phyloP scores from a whole-genome alignment of 148 eudicot species.

The Linanthus parryae region DNA sequence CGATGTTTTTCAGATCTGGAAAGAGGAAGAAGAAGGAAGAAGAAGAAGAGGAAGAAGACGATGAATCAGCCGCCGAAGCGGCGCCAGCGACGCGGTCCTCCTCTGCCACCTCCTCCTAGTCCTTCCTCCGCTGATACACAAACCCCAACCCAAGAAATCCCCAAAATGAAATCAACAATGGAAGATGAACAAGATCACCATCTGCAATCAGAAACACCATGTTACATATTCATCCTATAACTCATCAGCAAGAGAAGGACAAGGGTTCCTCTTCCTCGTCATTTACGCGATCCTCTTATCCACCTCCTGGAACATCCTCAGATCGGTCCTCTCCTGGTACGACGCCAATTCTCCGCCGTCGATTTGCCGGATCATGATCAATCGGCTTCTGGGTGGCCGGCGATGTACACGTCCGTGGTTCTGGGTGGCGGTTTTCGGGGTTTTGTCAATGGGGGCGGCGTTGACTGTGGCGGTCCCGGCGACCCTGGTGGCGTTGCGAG shows the following conservation, averaged over 20 bases:
- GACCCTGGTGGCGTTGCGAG: constrained; percentile 44
- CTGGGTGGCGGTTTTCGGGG: constrained; percentile 54
- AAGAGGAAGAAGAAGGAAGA: too few species aligned
- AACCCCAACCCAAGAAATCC: too few species aligned
- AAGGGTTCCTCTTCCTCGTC: constrained; percentile 27
- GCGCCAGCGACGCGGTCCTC: too few species aligned
- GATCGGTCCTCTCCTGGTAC: constrained; percentile 33
- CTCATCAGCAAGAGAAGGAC: constrained; percentile 44
- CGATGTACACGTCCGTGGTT: constrained; percentile 51
- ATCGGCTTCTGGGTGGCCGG: constrained; percentile 37
- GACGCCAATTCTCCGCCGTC: too few species aligned
- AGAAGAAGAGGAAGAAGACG: too few species aligned
- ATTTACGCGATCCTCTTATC: constrained; percentile 30
- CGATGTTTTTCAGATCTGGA: too few species aligned
- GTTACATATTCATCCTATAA: constrained; percentile 13
- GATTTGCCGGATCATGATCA: constrained; percentile 8
- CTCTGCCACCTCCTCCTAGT: too few species aligned
- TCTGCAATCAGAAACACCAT: neutral
- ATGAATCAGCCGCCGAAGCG: too few species aligned
- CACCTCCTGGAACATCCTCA: constrained; percentile 38
- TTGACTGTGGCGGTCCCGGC: constrained; percentile 64
- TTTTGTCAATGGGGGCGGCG: constrained; percentile 63
- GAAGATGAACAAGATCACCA: neutral
- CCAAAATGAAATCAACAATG: too few species aligned
- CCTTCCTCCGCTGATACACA: too few species aligned